These are phyloP conservation scores for Piper betle DNA, from an alignment of 164 flowering plant species.

Conservation along the genomic window DNA sequence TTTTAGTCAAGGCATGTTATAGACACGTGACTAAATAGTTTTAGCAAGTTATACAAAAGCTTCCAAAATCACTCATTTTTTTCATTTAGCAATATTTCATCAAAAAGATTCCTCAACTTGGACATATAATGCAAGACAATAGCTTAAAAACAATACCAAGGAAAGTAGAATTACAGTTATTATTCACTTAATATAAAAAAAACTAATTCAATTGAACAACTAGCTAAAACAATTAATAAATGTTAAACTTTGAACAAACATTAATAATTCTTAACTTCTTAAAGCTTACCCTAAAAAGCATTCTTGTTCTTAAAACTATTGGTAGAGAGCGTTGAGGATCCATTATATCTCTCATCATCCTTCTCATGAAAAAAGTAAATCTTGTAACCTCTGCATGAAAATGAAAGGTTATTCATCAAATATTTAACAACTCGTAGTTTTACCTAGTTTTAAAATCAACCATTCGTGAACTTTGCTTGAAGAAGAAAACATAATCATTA, in stretches of 20 bases:
- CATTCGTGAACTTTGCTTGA: no score
- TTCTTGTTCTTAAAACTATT: conserved; percentile 56
- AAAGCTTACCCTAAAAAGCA: conserved; percentile 59
- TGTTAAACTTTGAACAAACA: background rate
- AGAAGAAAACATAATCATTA: no score
- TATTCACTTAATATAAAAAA: background rate
- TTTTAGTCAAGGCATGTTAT: background rate
- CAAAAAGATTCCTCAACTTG: no score
- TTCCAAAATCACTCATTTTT: no score
- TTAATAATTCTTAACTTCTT: background rate
- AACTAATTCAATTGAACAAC: background rate
- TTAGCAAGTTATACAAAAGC: background rate
- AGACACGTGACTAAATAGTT: no score
- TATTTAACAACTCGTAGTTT: background rate
- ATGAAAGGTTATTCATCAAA: background rate
- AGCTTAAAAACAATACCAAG: no score
- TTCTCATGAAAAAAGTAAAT: conserved; percentile 68
- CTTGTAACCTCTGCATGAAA: conserved; percentile 53
- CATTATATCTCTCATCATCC: conserved; percentile 59
- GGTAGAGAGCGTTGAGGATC: conserved; percentile 85
- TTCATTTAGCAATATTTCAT: no score
- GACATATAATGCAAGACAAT: no score
- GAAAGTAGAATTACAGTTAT: no score
- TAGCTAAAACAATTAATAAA: background rate
- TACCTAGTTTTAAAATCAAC: background rate